phyloP scores from a whole-genome alignment of 192 early-diverging fungal species.

The Gamsiella multidivaricata region DNA sequence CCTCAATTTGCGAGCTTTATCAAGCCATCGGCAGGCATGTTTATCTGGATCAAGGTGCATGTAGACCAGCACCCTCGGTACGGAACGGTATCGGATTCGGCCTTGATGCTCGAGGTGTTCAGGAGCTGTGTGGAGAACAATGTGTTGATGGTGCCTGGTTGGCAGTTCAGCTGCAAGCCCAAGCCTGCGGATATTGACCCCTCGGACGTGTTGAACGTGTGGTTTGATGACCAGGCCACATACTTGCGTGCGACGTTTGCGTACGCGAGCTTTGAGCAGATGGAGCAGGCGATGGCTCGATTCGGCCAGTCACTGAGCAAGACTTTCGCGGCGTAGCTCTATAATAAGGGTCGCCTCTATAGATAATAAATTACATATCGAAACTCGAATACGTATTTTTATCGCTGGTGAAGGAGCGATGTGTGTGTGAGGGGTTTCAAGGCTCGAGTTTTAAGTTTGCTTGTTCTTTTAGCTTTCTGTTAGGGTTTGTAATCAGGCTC shows the following conservation, averaged over 20 bases:
- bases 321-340: conserved; percentile 17
- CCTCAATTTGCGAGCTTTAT: conserved; percentile 59
- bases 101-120: conserved; percentile 60
- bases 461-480: too few species aligned
- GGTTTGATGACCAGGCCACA: conserved; percentile 59
- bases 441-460: too few species aligned
- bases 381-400: too few species aligned
- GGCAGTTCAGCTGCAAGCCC: conserved; percentile 64
- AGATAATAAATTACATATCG: too few species aligned
- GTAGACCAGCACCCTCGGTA: conserved; percentile 47
- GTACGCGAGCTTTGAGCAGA: conserved; percentile 64
- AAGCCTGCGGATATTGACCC: conserved; percentile 32
- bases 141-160: conserved; percentile 72
- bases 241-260: conserved; percentile 73
- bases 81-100: conserved; percentile 55
- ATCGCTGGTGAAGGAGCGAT: too few species aligned
- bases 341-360: too few species aligned
- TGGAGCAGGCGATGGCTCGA: conserved; percentile 62
- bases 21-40: conserved; percentile 83
- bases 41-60: conserved; percentile 79
- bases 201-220: conserved; percentile 18
- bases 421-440: too few species aligned
- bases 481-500: too few species aligned
- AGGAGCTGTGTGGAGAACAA: conserved; percentile 64
- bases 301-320: conserved; percentile 49